Evolutionary conservation across 768 basidiomycete genomes (phyloP).

Genomic region (Lactifluus volemus): DNA sequence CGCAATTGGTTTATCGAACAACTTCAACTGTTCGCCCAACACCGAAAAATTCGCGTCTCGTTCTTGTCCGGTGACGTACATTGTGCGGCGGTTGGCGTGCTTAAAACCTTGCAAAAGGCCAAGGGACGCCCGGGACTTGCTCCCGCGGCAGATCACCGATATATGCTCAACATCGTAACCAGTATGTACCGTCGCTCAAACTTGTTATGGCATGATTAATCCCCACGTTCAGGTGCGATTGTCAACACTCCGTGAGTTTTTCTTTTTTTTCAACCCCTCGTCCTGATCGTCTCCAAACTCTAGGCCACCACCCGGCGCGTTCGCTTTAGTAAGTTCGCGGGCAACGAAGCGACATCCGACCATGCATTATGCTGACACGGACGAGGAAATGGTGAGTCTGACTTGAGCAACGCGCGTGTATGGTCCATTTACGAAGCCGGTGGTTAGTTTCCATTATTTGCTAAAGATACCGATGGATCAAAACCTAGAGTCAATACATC

Average conservation of each 20-base stretch:
- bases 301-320: conserved; percentile 59
- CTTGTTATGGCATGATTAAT: background rate
- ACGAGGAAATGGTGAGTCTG: conserved; percentile 68
- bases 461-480: conserved; percentile 65
- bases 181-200: conserved; percentile 37
- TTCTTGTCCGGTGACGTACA: conserved; percentile 94
- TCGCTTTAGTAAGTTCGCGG: conserved; percentile 72
- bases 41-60: conserved; percentile 60
- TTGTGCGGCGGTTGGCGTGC: conserved; percentile 71
- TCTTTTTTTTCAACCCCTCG: no score
- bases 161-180: conserved; percentile 85
- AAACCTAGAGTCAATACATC: conserved; percentile 66
- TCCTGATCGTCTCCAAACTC: background rate
- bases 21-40: conserved; percentile 62
- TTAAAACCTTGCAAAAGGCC: conserved; percentile 53
- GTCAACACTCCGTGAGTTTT: conserved; percentile 83
- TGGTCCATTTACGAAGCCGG: background rate
- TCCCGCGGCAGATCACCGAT: conserved; percentile 62
- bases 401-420: background rate
- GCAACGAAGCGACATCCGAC: conserved; percentile 81
- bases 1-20: conserved; percentile 82
- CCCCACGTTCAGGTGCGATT: conserved; percentile 56
- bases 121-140: conserved; percentile 41
- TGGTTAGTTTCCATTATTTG: conserved; percentile 64
- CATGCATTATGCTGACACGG: conserved; percentile 71